Base-by-base conservation (phyloP, 2,329 filamentous ascomycete genomes). In the Exophiala viscosa region DNA sequence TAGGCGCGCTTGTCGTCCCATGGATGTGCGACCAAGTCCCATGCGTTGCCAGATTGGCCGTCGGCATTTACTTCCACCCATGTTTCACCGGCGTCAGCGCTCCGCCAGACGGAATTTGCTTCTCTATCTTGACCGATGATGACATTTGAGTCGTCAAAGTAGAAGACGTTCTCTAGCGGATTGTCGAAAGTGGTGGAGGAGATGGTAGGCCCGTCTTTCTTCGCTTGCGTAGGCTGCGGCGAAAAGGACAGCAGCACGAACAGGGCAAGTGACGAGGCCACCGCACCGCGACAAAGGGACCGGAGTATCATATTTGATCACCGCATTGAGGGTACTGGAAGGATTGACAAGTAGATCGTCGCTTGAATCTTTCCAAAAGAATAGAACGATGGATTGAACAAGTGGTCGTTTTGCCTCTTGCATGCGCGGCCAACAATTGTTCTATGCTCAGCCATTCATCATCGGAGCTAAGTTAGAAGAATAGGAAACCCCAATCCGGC, bases 81-180 rank as follows among this genome's bases (percentile, higher is more conserved):
- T 41, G 75, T 81, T 62, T 81, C 81, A 60, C 93, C 95, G 35
- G 88, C 90, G 73, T 97, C 83, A 42, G 78, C 77, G 40, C 92
- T 95, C 55, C 88, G 85, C 70, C 85, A 90, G 46, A 95, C 77
- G 57, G 82, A 83, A 54, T 79, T 77, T 36, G 79, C 78, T 11
- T 77, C 69, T 45, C 75, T 66, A 67, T 95, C 87, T 63, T 86
- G 84, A 66, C 90, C 84, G 41, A 97, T 72, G 54, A 95, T 77
- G 46, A 87, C 82, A 68, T 96, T 86, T 60, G 88, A 91, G 69
- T 92, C 88, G 65, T 93, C 86, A 67, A 99, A 97, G 73, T 96
- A 99, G 72, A 87, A 87, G 60, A 96, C 75, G 67, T 84, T 84
- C 48, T 73, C 67, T 1, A 90, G 88, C 48, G 77, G 71, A 63